These are phyloP conservation scores for Irpex rosettiformis DNA, from an alignment of 1,284 basidiomycete species.

Conservation along the genomic window DNA sequence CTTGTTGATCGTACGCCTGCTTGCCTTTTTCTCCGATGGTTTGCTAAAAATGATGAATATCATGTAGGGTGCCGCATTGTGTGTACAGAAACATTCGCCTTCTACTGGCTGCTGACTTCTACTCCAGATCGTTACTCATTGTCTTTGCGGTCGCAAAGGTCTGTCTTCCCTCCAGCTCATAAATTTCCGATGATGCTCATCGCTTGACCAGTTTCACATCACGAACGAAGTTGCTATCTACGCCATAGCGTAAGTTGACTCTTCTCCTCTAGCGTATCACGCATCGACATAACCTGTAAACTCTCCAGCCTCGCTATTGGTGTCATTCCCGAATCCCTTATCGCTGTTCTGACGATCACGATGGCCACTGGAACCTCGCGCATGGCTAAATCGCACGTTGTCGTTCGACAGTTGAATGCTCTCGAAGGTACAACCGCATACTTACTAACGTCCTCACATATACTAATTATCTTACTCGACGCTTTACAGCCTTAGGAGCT, in stretches of 20 bases:
- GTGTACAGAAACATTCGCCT: background rate
- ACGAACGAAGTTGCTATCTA: conserved; percentile 44
- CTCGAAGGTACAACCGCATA: conserved; percentile 38
- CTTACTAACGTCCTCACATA: background rate
- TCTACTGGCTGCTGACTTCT: background rate
- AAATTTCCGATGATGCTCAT: conserved; percentile 22
- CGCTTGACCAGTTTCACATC: conserved; percentile 38
- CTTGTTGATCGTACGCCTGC: conserved; percentile 28
- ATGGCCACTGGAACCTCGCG: conserved; percentile 49
- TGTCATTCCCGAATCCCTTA: conserved; percentile 41
- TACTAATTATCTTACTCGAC: too few relatives aligned
- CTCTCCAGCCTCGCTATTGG: conserved; percentile 30
- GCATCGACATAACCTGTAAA: background rate
- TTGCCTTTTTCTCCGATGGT: conserved; percentile 47
- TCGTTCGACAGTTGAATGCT: conserved; percentile 50
- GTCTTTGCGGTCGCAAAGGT: background rate
- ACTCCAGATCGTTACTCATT: background rate
- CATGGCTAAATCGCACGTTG: conserved; percentile 48
- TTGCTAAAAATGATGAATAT: conserved; percentile 58
- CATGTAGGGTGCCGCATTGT: conserved; percentile 3
- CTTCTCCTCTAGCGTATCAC: background rate
- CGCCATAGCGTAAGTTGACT: conserved; percentile 30
- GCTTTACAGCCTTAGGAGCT: conserved; percentile 38
- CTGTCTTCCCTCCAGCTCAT: conserved; percentile 19
- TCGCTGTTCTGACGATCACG: conserved; percentile 41